Evolutionary conservation across 2,329 filamentous ascomycete species (phyloP).

Genomic region (Blumeriella jaapii): DNA sequence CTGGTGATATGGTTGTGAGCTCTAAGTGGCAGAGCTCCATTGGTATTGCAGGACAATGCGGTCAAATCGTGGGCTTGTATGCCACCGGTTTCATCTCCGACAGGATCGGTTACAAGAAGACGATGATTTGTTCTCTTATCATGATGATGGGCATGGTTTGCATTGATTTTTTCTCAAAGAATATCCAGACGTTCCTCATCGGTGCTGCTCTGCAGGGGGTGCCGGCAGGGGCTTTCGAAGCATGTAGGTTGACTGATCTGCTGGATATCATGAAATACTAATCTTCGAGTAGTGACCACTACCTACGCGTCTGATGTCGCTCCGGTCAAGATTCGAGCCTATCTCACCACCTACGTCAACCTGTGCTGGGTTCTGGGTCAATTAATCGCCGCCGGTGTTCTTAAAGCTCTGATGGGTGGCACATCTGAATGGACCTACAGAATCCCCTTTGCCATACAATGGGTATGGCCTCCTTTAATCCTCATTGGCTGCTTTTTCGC

Average conservation of each 20-base stretch:
- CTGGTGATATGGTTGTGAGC: constrained; percentile 5
- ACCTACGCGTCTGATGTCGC: constrained; percentile 35
- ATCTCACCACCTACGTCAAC: constrained; percentile 40
- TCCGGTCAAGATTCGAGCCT: constrained; percentile 38
- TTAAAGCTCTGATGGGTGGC: neutral
- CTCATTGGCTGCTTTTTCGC: constrained; percentile 36
- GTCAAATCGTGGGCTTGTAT: constrained; percentile 5
- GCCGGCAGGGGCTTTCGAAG: constrained; percentile 40
- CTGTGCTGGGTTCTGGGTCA: constrained; percentile 33
- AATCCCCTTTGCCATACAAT: constrained; percentile 31
- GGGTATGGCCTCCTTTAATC: constrained; percentile 38
- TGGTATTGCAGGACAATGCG: constrained; percentile 1
- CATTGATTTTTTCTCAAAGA: constrained; percentile 35
- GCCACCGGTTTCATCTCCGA: constrained; percentile 5
- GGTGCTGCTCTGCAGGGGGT: constrained; percentile 37
- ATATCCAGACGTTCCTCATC: constrained; percentile 28
- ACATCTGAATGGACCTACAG: constrained; percentile 5
- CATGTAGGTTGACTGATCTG: constrained; percentile 10
- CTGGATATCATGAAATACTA: neutral
- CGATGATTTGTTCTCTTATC: constrained; percentile 6
- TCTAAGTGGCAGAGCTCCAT: constrained; percentile 6
- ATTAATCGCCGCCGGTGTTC: constrained; percentile 5
- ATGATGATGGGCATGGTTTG: constrained; percentile 33
- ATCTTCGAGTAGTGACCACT: constrained; percentile 10
- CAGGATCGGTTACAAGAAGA: constrained; percentile 7